Percentiles rank a stretch among this genome's conserved stretches.
Conservation (phyloP, 208 protist species). For the Leishmania arabica region DNA sequence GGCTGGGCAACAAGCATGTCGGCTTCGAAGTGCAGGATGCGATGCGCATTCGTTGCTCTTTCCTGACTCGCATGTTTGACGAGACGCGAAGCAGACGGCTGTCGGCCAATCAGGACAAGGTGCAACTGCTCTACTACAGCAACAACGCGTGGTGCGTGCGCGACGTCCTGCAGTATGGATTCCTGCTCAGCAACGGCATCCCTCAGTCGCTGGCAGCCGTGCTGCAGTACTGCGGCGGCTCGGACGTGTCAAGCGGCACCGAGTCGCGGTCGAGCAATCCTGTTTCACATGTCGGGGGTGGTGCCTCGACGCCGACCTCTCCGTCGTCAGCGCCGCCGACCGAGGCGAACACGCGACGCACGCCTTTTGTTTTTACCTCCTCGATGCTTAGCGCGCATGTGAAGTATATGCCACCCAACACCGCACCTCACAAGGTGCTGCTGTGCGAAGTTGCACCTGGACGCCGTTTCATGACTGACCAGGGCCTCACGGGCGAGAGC, state of each 20-base stretch:
- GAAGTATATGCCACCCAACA: constrained; percentile 28
- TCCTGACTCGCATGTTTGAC: constrained; percentile 36
- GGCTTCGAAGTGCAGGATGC: constrained; percentile 45
- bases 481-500: constrained; percentile 24
- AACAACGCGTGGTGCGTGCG: constrained; percentile 61
- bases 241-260: constrained; percentile 4
- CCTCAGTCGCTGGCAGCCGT: constrained; percentile 16
- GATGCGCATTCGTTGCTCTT: constrained; percentile 46
- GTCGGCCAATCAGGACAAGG: constrained; percentile 31
- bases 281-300: background rate
- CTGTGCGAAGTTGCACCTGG: constrained; percentile 73
- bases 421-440: constrained; percentile 51
- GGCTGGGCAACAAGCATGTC: constrained; percentile 47
- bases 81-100: constrained; percentile 19
- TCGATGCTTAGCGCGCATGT: constrained; percentile 51
- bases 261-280: constrained; percentile 22
- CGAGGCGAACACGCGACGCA: constrained; percentile 15
- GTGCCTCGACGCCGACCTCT: background rate
- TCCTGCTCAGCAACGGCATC: constrained; percentile 34
- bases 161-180: constrained; percentile 62
- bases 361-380: constrained; percentile 63
- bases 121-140: constrained; percentile 79
- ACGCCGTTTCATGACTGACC: constrained; percentile 37
- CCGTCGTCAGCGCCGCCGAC: background rate
- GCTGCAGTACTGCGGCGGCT: constrained; percentile 11